These are phyloP conservation scores for Mycocentrospora acerina DNA, from an alignment of 2,329 filamentous ascomycete genomes.

Conservation along the genomic window DNA sequence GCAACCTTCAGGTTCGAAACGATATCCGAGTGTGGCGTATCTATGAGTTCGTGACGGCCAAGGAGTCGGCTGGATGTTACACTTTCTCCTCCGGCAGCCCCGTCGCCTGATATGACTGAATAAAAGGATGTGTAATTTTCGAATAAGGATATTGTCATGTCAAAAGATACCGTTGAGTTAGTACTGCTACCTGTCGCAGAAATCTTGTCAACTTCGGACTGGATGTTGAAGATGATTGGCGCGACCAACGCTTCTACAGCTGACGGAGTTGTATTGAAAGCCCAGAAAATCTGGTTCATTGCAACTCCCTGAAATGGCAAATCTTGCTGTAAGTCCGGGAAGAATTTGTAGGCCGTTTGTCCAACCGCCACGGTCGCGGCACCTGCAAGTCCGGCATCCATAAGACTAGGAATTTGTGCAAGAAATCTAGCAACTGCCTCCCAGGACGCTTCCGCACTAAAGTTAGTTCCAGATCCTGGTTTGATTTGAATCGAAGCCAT, in stretches of 20 bases:
- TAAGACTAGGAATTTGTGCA: slow-evolving; percentile 25
- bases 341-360: background rate
- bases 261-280: slow-evolving; percentile 21
- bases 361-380: slow-evolving; percentile 17
- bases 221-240: slow-evolving; percentile 10
- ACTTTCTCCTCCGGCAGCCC: slow-evolving; percentile 22
- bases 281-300: slow-evolving; percentile 19
- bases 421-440: slow-evolving; percentile 18
- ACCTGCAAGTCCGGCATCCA: slow-evolving; percentile 29
- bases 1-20: slow-evolving; percentile 11
- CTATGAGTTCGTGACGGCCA: slow-evolving; percentile 20
- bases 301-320: slow-evolving; percentile 9
- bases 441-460: slow-evolving; percentile 25
- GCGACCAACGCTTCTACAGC: slow-evolving; percentile 16
- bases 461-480: slow-evolving; percentile 6
- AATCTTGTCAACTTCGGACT: slow-evolving; percentile 1
- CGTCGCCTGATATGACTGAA: slow-evolving; percentile 15
- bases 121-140: slow-evolving; percentile 17
- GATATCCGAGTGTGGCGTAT: slow-evolving; percentile 10
- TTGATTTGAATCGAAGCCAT: slow-evolving; percentile 8
- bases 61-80: slow-evolving; percentile 33
- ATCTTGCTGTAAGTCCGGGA: slow-evolving; percentile 1
- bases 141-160: slow-evolving; percentile 6
- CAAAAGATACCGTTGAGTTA: slow-evolving; percentile 6
- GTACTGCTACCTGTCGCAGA: slow-evolving; percentile 3